Conservation (phyloP, 2,329 filamentous ascomycete genomes). For the Colletotrichum nymphaeae region DNA sequence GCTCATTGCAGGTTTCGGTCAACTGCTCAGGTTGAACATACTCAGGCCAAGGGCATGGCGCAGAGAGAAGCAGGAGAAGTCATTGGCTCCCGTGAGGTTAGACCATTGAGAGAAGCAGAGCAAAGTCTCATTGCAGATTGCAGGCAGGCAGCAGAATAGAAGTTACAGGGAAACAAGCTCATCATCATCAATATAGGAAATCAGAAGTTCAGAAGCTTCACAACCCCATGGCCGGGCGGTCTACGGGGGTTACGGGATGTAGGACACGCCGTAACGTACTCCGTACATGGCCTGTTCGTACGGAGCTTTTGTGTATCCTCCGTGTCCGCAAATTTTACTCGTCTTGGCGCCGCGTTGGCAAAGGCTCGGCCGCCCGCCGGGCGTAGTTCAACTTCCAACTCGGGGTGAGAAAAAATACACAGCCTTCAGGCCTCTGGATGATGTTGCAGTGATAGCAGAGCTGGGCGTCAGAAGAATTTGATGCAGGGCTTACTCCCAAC, state of each 20-base stretch:
- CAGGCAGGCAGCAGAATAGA: too few relatives aligned
- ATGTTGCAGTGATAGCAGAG: neutral
- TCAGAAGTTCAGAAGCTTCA: neutral
- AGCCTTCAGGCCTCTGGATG: too few relatives aligned
- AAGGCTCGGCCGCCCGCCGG: neutral
- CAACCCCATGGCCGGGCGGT: neutral
- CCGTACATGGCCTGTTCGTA: neutral
- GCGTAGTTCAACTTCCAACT: neutral
- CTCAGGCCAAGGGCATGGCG: neutral
- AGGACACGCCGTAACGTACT: neutral
- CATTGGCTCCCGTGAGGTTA: neutral
- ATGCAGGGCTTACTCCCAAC: neutral
- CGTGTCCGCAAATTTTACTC: neutral
- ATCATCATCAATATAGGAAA: neutral
- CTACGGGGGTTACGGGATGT: neutral
- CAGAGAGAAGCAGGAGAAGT: neutral
- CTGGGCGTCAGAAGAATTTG: neutral
- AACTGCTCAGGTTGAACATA: neutral
- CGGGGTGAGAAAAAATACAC: too few relatives aligned
- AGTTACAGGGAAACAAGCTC: neutral
- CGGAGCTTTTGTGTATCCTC: neutral
- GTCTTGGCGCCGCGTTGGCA: neutral
- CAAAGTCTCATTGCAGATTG: neutral
- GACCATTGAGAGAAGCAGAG: neutral
- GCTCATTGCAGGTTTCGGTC: neutral